Evolutionary conservation across 2,329 filamentous ascomycete species (phyloP), one percentile per base, ranked within the genome.

Genomic region (Xylaria sp.): DNA sequence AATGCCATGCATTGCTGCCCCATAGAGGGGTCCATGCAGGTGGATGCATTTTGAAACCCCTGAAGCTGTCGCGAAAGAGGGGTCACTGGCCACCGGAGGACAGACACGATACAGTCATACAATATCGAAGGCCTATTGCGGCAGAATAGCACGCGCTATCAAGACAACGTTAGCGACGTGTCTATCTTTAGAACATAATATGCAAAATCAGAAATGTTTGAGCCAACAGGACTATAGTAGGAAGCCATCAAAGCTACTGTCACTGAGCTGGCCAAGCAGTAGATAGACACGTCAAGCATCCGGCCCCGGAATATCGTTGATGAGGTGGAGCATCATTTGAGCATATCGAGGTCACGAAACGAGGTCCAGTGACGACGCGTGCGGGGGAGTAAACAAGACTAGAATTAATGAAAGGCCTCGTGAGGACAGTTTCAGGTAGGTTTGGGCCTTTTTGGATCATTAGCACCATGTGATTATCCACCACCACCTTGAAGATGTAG

Each of bases 1-100:
- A 33, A 66, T 61, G 63, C 65, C 61, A 72, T 71, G 71, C 71
- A 72, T 72, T 71, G 69, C 69, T 71, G 64, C 69, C 69, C 71
- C 69, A 67, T 68, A 65, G 70, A 71, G 61, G 70, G 69, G 64
- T 69, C 67, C 48, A 65, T 67, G 65, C 59, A 66, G 48, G 70
- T 68, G 67, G 67, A 42, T 59, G 36, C 66, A 53, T 54, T 53
- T 59, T 33, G 42, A 48, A 60, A 62, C 44, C 54, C 59, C 59
- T 51, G 54, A 42, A 54, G 46, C 60, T 40, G 61, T 67, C 38
- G 44, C 59, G 59, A 26, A 66, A 58, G 64, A 72, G 67, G 68
- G 70, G 69, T 57, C 28, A 40, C 38, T 54, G 51, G 56, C 68
- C 65, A 70, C 58, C 68, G 36, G 38, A 63, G 11, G 20, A 40